Conservation (phyloP, 495 filamentous ascomycete species). For the Aspergillus ellipticus region DNA sequence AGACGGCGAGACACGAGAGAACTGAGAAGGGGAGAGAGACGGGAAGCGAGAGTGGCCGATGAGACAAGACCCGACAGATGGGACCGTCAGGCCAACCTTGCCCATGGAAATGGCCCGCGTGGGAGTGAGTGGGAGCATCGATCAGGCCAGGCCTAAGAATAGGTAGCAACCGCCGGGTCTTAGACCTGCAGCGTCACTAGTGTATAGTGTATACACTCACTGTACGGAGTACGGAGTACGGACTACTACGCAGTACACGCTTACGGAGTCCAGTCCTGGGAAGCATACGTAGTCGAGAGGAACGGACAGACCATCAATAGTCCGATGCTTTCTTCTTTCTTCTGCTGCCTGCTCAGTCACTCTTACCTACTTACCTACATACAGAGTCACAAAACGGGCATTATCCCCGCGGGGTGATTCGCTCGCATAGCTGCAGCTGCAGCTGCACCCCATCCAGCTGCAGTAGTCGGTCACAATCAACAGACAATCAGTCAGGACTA, state of each 20-base stretch:
- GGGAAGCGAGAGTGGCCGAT: conserved; percentile 4
- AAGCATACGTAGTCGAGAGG: neutral
- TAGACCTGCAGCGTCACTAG: conserved; percentile 22
- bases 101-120: conserved; percentile 6
- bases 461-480: no score
- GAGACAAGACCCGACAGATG: conserved; percentile 1
- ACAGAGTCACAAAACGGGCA: no score
- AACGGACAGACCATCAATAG: no score
- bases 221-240: neutral
- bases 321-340: neutral
- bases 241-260: no score
- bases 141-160: conserved; percentile 21
- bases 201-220: neutral
- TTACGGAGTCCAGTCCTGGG: no score
- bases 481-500: no score
- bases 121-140: conserved; percentile 8
- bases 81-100: conserved; percentile 5
- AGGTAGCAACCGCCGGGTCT: conserved; percentile 14
- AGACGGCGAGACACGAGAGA: neutral
- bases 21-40: neutral
- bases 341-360: neutral
- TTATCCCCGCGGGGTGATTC: neutral
- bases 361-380: no score
- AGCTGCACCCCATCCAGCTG: neutral
- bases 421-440: neutral